These are phyloP conservation scores for Saprolegnia parasitica DNA, from an alignment of 352 stramenopile species.

Conservation along the genomic window DNA sequence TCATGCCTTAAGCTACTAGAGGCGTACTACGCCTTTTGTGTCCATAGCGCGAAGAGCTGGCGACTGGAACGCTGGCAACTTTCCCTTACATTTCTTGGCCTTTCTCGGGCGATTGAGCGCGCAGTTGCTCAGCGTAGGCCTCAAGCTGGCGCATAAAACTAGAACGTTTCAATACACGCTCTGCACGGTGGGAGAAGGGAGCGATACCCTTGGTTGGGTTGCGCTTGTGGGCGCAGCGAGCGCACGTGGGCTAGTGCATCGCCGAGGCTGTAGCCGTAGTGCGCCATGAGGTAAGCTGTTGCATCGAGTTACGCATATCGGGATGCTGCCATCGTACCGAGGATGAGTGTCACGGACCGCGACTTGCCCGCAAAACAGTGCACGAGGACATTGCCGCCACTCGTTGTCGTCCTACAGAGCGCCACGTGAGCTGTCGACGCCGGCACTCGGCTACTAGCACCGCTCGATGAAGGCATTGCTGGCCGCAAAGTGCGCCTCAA, in stretches of 20 bases:
- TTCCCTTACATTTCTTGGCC: not conserved
- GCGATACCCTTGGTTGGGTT: constrained; percentile 20
- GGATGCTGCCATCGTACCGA: not conserved
- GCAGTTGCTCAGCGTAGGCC: not conserved
- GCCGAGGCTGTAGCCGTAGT: not conserved
- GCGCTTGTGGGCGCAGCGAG: constrained; percentile 9
- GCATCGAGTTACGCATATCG: no score
- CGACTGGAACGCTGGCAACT: no score
- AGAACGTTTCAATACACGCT: not conserved
- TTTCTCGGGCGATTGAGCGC: not conserved
- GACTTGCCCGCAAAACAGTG: constrained; percentile 28
- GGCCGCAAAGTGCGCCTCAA: constrained; percentile 9
- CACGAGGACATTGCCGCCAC: constrained; percentile 18
- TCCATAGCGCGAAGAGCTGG: no score
- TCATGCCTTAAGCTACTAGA: no score
- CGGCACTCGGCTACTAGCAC: not conserved
- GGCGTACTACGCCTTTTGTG: no score
- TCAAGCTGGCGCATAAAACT: constrained; percentile 16
- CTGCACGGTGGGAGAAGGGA: not conserved
- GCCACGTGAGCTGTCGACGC: no score
- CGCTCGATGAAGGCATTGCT: constrained; percentile 25
- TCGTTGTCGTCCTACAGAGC: not conserved
- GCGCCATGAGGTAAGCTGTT: constrained; percentile 21
- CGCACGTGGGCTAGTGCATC: constrained; percentile 6
- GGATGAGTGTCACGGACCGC: constrained; percentile 13